Conservation (phyloP, 1,139 yeast genomes). For the Debaryomyces fabryi region DNA sequence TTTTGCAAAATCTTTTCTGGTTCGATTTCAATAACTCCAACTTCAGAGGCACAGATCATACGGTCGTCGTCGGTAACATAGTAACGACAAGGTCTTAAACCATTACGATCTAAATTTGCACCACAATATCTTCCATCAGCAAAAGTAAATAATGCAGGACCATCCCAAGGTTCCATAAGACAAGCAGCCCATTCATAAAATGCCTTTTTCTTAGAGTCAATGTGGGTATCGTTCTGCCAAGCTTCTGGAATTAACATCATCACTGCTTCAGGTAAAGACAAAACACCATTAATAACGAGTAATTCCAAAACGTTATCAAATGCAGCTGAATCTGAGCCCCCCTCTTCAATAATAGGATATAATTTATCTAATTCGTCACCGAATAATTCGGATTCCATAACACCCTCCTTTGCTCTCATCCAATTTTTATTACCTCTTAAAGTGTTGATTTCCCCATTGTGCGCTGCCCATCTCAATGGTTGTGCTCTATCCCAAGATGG, state of each 20-base stretch:
- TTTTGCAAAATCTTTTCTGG: constrained; percentile 82
- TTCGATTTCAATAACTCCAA: constrained; percentile 91
- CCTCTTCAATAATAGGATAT: constrained; percentile 96
- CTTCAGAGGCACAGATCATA: constrained; percentile 97
- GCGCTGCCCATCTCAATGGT: constrained; percentile 97
- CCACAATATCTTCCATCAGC: constrained; percentile 99
- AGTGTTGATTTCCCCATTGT: constrained; percentile 98
- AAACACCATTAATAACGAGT: constrained; percentile 86
- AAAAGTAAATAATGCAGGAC: constrained; percentile 95
- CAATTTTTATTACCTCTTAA: constrained; percentile 97
- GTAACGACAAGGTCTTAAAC: constrained; percentile 97
- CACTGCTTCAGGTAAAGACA: constrained; percentile 94
- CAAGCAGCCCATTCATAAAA: constrained; percentile 99
- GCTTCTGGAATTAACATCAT: constrained; percentile 98
- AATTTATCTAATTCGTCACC: constrained; percentile 90
- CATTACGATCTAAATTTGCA: constrained; percentile 96
- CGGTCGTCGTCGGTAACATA: constrained; percentile 93
- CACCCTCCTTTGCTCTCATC: constrained; percentile 99
- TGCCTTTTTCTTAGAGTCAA: constrained; percentile 91
- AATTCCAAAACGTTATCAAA: constrained; percentile 94
- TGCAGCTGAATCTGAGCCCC: constrained; percentile 99
- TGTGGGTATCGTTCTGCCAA: constrained; percentile 84
- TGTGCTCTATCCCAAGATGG: constrained; percentile 99
- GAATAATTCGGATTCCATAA: constrained; percentile 82
- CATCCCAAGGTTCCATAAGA: constrained; percentile 99